These are phyloP conservation scores for Goffeauzyma gilvescens DNA, from an alignment of 768 basidiomycete species.

Conservation along the genomic window DNA sequence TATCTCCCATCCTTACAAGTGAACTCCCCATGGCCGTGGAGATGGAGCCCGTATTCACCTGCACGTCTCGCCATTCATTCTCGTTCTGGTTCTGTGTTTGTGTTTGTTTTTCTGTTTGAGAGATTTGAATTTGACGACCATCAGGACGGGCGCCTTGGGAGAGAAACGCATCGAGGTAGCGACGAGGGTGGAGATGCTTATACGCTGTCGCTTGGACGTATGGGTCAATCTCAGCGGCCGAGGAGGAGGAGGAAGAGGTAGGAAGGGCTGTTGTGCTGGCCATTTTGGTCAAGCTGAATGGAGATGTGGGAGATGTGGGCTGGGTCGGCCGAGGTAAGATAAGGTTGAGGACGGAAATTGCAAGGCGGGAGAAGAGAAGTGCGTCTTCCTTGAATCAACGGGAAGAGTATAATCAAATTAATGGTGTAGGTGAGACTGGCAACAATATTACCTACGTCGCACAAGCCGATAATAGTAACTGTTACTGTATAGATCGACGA, in stretches of 20 bases:
- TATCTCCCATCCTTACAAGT: slow-evolving; percentile 71
- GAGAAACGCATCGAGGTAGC: slow-evolving; percentile 73
- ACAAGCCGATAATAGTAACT: no score
- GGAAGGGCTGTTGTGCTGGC: slow-evolving; percentile 6
- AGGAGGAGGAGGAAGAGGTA: slow-evolving; percentile 8
- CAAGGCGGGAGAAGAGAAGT: not conserved
- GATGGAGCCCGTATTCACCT: slow-evolving; percentile 64
- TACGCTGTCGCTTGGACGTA: slow-evolving; percentile 38
- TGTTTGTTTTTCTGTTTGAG: no score
- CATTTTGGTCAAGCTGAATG: slow-evolving; percentile 7
- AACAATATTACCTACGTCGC: no score
- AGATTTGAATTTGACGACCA: no score
- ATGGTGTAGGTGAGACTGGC: no score
- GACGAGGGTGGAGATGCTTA: slow-evolving; percentile 70
- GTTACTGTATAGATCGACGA: no score
- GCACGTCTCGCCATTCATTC: slow-evolving; percentile 52
- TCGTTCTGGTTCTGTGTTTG: no score
- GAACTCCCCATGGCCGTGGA: slow-evolving; percentile 85
- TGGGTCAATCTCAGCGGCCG: not conserved
- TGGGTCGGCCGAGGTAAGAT: not conserved
- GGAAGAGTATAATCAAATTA: not conserved
- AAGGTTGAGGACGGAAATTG: no score
- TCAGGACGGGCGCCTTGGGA: slow-evolving; percentile 62
- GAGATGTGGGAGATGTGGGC: not conserved
- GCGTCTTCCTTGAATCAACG: not conserved